Percentiles rank a stretch among this genome's conserved stretches.
These are phyloP conservation scores for Ogataea methylovora DNA, from an alignment of 805 yeast species.

Conservation along the genomic window DNA sequence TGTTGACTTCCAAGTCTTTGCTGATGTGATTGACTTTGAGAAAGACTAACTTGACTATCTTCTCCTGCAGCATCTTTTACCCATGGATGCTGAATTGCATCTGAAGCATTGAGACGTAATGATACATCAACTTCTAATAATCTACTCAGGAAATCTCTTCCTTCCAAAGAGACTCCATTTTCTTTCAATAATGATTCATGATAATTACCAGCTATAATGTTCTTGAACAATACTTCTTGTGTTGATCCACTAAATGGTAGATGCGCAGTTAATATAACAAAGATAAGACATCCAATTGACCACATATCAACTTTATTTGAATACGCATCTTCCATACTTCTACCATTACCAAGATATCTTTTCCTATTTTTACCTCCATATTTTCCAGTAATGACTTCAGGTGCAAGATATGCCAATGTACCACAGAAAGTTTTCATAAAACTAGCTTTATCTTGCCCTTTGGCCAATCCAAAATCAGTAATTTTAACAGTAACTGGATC, in stretches of 20 bases:
- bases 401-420: conserved; percentile 93
- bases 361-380: conserved; percentile 27
- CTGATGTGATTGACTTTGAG: conserved; percentile 68
- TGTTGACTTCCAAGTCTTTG: conserved; percentile 30
- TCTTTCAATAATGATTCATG: conserved; percentile 69
- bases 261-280: conserved; percentile 88
- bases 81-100: conserved; percentile 83
- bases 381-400: conserved; percentile 71
- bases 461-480: conserved; percentile 95
- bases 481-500: conserved; percentile 90
- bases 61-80: conserved; percentile 29
- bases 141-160: conserved; percentile 61
- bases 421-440: conserved; percentile 97
- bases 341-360: conserved; percentile 26
- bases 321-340: conserved; percentile 36
- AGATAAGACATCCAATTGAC: conserved; percentile 93
- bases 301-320: conserved; percentile 93
- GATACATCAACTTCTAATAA: conserved; percentile 74
- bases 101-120: conserved; percentile 62
- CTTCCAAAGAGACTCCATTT: conserved; percentile 38
- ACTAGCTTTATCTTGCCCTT: conserved; percentile 75
- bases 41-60: conserved; percentile 43
- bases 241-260: conserved; percentile 92
- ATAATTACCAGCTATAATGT: conserved; percentile 71
- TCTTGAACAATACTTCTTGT: conserved; percentile 74